These are phyloP conservation scores for Allomyces macrogynus DNA, from an alignment of 192 early-diverging fungal genomes.

Conservation along the genomic window DNA sequence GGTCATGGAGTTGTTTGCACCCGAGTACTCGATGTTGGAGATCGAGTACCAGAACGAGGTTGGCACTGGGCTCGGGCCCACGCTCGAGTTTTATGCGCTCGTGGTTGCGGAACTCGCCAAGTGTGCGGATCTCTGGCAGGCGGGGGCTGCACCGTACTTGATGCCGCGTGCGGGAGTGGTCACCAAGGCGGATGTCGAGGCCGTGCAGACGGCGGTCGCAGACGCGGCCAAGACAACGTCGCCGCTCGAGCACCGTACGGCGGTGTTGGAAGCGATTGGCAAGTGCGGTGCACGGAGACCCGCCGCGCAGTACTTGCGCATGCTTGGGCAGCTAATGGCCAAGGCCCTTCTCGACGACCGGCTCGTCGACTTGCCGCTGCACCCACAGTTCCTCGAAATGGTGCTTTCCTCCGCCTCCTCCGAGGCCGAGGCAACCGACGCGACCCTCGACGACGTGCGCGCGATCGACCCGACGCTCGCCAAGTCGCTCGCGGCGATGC, in stretches of 20 bases:
- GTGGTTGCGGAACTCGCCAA: conserved; percentile 55
- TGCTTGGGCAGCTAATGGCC: conserved; percentile 67
- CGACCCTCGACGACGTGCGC: neutral
- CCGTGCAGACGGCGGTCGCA: conserved; percentile 16
- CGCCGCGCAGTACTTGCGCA: conserved; percentile 39
- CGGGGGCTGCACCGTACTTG: conserved; percentile 6
- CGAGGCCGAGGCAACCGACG: neutral
- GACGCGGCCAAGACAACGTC: conserved; percentile 27
- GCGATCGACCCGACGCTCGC: neutral
- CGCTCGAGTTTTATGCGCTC: conserved; percentile 74
- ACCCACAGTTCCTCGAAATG: conserved; percentile 47
- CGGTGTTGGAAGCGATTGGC: conserved; percentile 2
- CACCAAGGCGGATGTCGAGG: neutral
- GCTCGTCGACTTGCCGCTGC: conserved; percentile 66
- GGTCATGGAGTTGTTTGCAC: conserved; percentile 66
- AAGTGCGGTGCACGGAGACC: conserved; percentile 22
- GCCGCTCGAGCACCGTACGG: conserved; percentile 11
- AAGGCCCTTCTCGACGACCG: conserved; percentile 72
- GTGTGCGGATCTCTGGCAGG: conserved; percentile 44
- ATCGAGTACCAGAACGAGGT: conserved; percentile 90
- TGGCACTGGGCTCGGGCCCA: conserved; percentile 76
- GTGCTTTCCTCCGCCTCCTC: conserved; percentile 23
- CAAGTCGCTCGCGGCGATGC: neutral
- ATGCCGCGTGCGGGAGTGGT: neutral
- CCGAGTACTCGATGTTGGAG: conserved; percentile 48